Evolutionary conservation across 1,284 basidiomycete genomes (phyloP).

Genomic region (Ceratobasidium sp.): DNA sequence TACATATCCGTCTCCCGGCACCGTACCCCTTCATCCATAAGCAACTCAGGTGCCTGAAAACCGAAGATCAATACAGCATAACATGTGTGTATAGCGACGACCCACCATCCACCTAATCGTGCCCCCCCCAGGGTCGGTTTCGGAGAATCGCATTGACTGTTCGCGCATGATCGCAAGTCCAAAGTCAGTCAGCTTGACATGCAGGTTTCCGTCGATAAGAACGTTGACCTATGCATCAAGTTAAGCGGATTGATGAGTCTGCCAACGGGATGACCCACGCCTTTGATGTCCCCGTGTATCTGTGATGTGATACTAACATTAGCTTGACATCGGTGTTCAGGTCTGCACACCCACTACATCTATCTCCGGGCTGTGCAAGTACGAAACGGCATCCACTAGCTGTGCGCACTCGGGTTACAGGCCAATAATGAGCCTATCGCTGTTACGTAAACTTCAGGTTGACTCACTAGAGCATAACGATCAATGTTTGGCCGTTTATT

Average conservation of each 20-base stretch:
- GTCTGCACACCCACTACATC: background rate
- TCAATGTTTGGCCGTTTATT: no score
- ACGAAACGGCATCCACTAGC: background rate
- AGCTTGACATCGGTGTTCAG: background rate
- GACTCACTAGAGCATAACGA: no score
- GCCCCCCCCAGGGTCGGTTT: background rate
- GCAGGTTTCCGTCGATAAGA: background rate
- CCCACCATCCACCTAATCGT: background rate
- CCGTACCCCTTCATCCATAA: background rate
- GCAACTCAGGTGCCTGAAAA: slow-evolving; percentile 1
- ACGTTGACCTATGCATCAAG: background rate
- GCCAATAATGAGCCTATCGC: background rate
- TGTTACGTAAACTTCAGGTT: no score
- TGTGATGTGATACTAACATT: background rate
- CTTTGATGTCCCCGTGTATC: slow-evolving; percentile 19
- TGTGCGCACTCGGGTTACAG: background rate
- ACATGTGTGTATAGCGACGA: background rate
- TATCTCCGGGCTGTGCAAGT: background rate
- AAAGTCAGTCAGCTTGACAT: background rate
- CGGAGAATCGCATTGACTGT: background rate
- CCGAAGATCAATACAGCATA: background rate
- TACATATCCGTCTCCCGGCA: background rate
- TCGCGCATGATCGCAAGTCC: background rate
- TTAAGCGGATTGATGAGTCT: background rate
- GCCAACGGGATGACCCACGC: background rate